These are phyloP conservation scores for Phaeosphaeriaceae sp. DNA, from an alignment of 2,329 filamentous ascomycete genomes.

Conservation along the genomic window DNA sequence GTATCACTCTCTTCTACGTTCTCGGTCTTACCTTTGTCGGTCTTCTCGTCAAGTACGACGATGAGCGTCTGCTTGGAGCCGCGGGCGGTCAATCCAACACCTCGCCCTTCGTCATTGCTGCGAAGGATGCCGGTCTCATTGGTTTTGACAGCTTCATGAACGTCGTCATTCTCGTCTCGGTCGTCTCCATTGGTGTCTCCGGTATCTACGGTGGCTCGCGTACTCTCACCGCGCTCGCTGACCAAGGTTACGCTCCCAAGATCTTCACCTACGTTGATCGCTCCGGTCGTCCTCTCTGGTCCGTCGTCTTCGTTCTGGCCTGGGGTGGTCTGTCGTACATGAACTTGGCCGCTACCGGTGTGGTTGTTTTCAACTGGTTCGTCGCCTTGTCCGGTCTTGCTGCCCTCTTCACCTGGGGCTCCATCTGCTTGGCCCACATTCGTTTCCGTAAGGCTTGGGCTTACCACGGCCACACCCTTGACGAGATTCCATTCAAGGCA, in stretches of 20 bases:
- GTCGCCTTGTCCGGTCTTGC: slow-evolving; percentile 75
- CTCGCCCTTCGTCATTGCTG: slow-evolving; percentile 72
- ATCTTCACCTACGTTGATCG: slow-evolving; percentile 83
- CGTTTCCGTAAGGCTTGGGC: slow-evolving; percentile 73
- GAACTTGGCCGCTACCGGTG: slow-evolving; percentile 55
- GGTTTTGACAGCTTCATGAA: slow-evolving; percentile 72
- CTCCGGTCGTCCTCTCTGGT: slow-evolving; percentile 77
- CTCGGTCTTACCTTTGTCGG: slow-evolving; percentile 54
- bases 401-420: slow-evolving; percentile 79
- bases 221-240: slow-evolving; percentile 62
- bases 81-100: slow-evolving; percentile 49
- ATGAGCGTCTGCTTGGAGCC: slow-evolving; percentile 43
- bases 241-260: slow-evolving; percentile 72
- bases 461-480: slow-evolving; percentile 48
- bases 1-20: slow-evolving; percentile 55
- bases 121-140: slow-evolving; percentile 65
- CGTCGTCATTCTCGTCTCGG: slow-evolving; percentile 68
- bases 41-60: slow-evolving; percentile 49
- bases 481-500: slow-evolving; percentile 55
- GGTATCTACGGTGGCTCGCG: slow-evolving; percentile 65
- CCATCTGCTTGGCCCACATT: slow-evolving; percentile 90
- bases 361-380: slow-evolving; percentile 75
- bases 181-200: slow-evolving; percentile 66
- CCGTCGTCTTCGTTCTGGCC: slow-evolving; percentile 71
- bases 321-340: slow-evolving; percentile 81